These are phyloP conservation scores for Melaleuca alternifolia DNA, from an alignment of 345 rosid species.

Conservation along the genomic window DNA sequence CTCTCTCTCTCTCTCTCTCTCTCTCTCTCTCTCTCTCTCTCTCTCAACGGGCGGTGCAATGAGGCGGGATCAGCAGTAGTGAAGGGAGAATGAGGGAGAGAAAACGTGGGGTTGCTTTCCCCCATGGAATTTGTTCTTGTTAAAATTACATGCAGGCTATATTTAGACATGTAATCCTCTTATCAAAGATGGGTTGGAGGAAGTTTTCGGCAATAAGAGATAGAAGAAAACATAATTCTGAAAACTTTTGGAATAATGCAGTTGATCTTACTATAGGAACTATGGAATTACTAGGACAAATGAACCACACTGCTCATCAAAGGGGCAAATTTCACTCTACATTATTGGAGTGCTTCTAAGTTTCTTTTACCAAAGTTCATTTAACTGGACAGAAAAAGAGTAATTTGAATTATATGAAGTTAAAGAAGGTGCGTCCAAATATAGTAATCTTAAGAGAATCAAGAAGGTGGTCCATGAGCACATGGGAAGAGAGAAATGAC, in stretches of 20 bases:
- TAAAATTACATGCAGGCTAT: neutral
- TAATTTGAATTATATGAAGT: neutral
- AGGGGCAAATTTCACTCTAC: neutral
- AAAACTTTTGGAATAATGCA: neutral
- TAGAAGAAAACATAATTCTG: neutral
- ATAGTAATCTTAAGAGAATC: neutral
- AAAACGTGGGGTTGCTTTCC: too few relatives aligned
- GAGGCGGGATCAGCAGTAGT: too few relatives aligned
- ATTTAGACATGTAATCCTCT: neutral
- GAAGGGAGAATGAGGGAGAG: too few relatives aligned
- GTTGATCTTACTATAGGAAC: neutral
- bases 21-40: too few relatives aligned
- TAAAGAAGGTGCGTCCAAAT: neutral
- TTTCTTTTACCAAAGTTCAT: neutral
- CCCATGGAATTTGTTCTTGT: neutral
- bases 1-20: too few relatives aligned
- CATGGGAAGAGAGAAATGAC: conserved; percentile 6
- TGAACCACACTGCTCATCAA: neutral
- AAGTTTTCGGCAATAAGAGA: neutral
- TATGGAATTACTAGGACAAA: neutral
- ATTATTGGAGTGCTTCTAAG: neutral
- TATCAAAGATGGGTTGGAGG: neutral
- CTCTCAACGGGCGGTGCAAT: too few relatives aligned
- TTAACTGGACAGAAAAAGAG: neutral
- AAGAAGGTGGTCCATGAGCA: conserved; percentile 11